Evolutionary conservation across 371 early-diverging fungal genomes (phyloP), one percentile per base, ranked within the genome.

Genomic region (Dichotomocladium elegans): DNA sequence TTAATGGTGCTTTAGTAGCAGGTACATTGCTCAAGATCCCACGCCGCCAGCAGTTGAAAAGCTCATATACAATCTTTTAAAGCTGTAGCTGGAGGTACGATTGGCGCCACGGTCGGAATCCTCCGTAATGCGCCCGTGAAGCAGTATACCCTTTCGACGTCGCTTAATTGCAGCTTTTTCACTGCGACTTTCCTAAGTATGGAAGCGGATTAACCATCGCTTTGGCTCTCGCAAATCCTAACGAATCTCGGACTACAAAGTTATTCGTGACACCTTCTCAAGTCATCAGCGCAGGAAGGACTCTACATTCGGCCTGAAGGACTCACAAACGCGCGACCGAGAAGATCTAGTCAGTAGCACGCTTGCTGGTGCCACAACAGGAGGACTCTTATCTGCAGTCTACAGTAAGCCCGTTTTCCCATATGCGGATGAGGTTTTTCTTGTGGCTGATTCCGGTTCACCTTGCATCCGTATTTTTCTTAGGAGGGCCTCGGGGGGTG

Each of bases 301-400:
- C 14, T 66, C 77, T 11, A 63, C 66, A n/a, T 83, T 64, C 57
- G 80, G 81, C 30, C 56, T 79, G 22, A 80, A 80, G 41, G 77
- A 78, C 48, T 81, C 81, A 12, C 70, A 81, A 57, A 83, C 81
- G 4, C 63, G 70, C 49, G 80, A 79, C 25, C 55, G 72, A 31
- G 83, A 83, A 66, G 74, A 73, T 21, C 57, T 81, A 17, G 64
- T 78, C 31, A 81, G 81, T 26, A 83, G 83, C 56, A 67, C 80
- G 0, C 56, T 81, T 66, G 81, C 83, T 31, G 83, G 83, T 41
- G 70, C 68, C 5, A 77, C 70, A 8, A 80, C 80, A 22, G 83
- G 83, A 50, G 81, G 83, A 25, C 53, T 81, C 10, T 55, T 83
- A 12, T 61, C 79, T 4, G 79, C 80, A 11, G 55, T 72, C 17